Evolutionary conservation across 805 yeast genomes (phyloP), one percentile per base, ranked within the genome.

Genomic region (Candida tallmaniae): DNA sequence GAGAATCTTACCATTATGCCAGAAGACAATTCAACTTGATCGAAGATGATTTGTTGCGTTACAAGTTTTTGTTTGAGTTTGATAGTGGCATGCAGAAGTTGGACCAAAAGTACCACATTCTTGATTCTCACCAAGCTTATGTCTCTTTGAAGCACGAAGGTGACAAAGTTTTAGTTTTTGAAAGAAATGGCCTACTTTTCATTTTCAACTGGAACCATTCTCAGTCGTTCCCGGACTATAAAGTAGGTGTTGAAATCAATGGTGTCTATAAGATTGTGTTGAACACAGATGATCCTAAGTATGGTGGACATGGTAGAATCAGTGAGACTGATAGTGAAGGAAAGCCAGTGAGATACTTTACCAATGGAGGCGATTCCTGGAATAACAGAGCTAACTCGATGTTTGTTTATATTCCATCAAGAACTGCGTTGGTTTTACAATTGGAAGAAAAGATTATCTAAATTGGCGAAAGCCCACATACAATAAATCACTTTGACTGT

Each of bases 1-100:
- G 73, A 18, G 88, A 87, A 56, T 81, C 93, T 13, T 90, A 84
- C 62, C 93, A 85, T 62, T 90, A 93, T 52, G 96, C 97, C 2
- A 76, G 97, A 54, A 77, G 98, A 51, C 98, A 90, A 60, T 93
- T 89, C 72, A 87, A 87, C 51, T 71, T 90, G 47, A 75, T 82
- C 23, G 80, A 82, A 35, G 97, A 93, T 54, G 75, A 80, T 18
- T 61, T 86, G 41, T 67, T 93, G 49, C 74, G 96, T 42, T 90
- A 90, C 65, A 76, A 78, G 54, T 80, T 71, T 45, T 67, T 90
- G 49, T 82, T 81, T 58, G 67, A 68, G n/a, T 90, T 93, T 64
- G 98, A 90, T 60, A 65, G 74, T 29, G 88, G 83, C 10, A 78
- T 93, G 86, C 95, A 87, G 59, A 70, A 68, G 36, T 64, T 82